Conservation (phyloP, 192 early-diverging fungal genomes). For the Funneliformis geosporum region DNA sequence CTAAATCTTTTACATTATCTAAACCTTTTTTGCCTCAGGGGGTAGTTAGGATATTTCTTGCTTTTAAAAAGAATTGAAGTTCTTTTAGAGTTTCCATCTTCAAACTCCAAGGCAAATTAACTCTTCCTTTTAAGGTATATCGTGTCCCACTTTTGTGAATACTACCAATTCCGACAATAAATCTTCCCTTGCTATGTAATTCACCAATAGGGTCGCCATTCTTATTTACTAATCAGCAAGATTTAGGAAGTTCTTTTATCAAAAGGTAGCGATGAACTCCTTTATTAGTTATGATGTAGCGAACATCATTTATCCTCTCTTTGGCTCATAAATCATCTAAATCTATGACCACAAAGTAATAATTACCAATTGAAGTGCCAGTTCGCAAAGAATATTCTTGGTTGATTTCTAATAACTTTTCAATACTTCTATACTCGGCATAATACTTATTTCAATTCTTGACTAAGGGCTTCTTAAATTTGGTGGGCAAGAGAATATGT, state of each 20-base stretch:
- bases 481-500: no score
- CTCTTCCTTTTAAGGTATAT: background rate
- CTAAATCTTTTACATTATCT: background rate
- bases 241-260: no score
- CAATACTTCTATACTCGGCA: no score
- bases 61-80: background rate
- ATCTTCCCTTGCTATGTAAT: background rate
- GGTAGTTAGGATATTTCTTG: background rate
- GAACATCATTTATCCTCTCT: background rate
- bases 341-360: background rate
- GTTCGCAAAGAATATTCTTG: no score
- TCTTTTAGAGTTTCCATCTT: background rate
- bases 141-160: constrained; percentile 7
- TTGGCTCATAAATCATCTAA: constrained; percentile 9
- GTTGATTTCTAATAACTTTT: no score
- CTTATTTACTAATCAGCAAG: background rate
- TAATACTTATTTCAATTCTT: background rate
- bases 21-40: constrained; percentile 5
- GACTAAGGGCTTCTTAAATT: background rate
- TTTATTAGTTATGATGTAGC: no score
- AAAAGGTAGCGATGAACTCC: no score
- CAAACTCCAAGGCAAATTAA: background rate
- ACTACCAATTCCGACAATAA: background rate
- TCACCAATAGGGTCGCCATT: background rate
- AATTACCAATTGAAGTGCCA: no score